Evolutionary conservation across 2,329 filamentous ascomycete genomes (phyloP), one percentile per base, ranked within the genome.

Genomic region (Monosporascus sp.): DNA sequence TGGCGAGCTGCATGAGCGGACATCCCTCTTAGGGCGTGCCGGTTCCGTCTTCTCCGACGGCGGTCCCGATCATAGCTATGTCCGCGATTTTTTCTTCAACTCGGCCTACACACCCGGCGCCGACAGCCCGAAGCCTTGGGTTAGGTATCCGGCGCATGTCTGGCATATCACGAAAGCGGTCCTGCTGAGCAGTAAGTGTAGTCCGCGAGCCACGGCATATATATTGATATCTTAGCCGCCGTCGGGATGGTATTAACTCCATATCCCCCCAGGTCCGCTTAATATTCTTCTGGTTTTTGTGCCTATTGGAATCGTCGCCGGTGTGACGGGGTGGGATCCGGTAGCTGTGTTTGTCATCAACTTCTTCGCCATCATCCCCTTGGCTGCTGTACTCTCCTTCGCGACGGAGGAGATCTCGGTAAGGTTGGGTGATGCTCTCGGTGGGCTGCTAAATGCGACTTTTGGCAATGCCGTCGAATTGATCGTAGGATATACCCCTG

Each of bases 401-500:
- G 88, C 87, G 54, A 90, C 88, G 1, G 88, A 91, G 70, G 87
- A 91, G 71, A 82, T 92, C 55, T 85, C 86, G 3, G 75, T 80
- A 15, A 86, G 86, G 66, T 73, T 91, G 24, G 88, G 88, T 48
- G 85, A 90, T 63, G 87, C 87, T 2, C 70, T 91, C 27, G 88
- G 88, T 53, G 88, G 88, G 18, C 70, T 89, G 57, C 76, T 89
- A 55, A 90, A 90, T 67, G 87, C 87, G 27, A 90, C 87, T 0
- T 90, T 90, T 70, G 87, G 87, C 62, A 91, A 90, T 70, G 87
- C 87, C 15, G 88, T 92, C 50, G 88, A 92, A 68, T 71, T 92
- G 59, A 90, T 90, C 73, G 88, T 88, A 70, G 58, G 79, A 66
- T 31, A 49, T 49, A 53, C 52, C 47, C 56, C 53, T 49, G 55